Conservation (phyloP, 495 filamentous ascomycete genomes). For the Amniculicola lignicola region DNA sequence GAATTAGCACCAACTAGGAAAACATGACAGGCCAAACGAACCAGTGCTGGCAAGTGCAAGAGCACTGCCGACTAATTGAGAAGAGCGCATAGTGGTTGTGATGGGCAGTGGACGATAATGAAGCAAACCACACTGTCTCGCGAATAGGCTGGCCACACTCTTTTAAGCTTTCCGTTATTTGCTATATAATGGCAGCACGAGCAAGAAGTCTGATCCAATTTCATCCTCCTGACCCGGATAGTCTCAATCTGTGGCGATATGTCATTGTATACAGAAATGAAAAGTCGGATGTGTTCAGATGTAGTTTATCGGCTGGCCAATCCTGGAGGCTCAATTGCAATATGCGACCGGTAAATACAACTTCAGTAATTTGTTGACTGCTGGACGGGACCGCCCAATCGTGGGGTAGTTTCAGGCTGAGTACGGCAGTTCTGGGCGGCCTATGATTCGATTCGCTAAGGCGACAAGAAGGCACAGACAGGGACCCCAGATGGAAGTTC, state of each 20-base stretch:
- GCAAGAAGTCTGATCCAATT: too few species aligned
- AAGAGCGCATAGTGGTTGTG: slow-evolving; percentile 24
- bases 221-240: not conserved
- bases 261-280: slow-evolving; percentile 27
- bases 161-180: too few species aligned
- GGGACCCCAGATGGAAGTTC: slow-evolving; percentile 5
- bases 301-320: slow-evolving; percentile 21
- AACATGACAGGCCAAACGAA: not conserved
- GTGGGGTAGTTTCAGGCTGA: slow-evolving; percentile 29
- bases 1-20: not conserved
- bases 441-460: slow-evolving; percentile 21
- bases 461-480: not conserved
- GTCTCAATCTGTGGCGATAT: slow-evolving; percentile 17
- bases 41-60: slow-evolving; percentile 22
- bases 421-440: slow-evolving; percentile 10
- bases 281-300: slow-evolving; percentile 1
- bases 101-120: not conserved
- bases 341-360: slow-evolving; percentile 29
- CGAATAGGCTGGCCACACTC: too few species aligned
- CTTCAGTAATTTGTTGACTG: slow-evolving; percentile 11
- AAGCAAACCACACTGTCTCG: too few species aligned
- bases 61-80: slow-evolving; percentile 20
- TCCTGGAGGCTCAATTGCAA: slow-evolving; percentile 22
- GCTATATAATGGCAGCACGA: too few species aligned
- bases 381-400: slow-evolving; percentile 8